phyloP scores from a whole-genome alignment of 306 rosid species.

The Luffa acutangula region DNA sequence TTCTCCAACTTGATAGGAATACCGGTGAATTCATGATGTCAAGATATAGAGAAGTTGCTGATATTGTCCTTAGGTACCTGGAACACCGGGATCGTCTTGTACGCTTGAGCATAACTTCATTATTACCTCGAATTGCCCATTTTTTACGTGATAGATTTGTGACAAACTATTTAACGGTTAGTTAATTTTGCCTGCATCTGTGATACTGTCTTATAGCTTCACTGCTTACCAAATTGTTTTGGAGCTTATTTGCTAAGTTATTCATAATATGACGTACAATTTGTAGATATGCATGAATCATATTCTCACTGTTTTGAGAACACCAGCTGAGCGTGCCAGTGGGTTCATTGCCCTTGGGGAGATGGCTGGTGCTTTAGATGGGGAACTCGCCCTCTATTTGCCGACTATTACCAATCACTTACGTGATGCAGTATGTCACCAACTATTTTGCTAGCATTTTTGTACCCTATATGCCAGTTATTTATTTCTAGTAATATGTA shows the following conservation, averaged over 20 bases:
- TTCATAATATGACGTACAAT: background rate
- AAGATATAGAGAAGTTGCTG: conserved; percentile 97
- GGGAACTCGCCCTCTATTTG: conserved; percentile 82
- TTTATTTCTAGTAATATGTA: conserved; percentile 1
- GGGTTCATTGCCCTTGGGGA: conserved; percentile 98
- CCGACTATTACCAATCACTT: conserved; percentile 73
- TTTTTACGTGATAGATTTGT: conserved; percentile 97
- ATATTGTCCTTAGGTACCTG: conserved; percentile 85
- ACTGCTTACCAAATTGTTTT: background rate
- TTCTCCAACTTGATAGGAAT: conserved; percentile 51
- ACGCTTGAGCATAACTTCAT: conserved; percentile 91
- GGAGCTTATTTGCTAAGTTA: conserved; percentile 4
- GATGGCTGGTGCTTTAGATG: conserved; percentile 98
- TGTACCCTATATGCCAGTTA: background rate
- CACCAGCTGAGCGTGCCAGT: conserved; percentile 94
- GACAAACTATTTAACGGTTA: conserved; percentile 78
- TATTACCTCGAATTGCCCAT: conserved; percentile 96
- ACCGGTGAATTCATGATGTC: conserved; percentile 99
- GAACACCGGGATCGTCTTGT: conserved; percentile 93
- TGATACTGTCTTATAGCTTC: background rate
- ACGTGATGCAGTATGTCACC: conserved; percentile 80
- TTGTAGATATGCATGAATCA: conserved; percentile 99
- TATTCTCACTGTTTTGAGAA: conserved; percentile 79
- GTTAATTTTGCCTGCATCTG: conserved; percentile 19
- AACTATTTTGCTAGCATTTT: conserved; percentile 10